These are phyloP conservation scores for Umbellularia californica DNA, from an alignment of 164 flowering plant genomes.

Conservation along the genomic window DNA sequence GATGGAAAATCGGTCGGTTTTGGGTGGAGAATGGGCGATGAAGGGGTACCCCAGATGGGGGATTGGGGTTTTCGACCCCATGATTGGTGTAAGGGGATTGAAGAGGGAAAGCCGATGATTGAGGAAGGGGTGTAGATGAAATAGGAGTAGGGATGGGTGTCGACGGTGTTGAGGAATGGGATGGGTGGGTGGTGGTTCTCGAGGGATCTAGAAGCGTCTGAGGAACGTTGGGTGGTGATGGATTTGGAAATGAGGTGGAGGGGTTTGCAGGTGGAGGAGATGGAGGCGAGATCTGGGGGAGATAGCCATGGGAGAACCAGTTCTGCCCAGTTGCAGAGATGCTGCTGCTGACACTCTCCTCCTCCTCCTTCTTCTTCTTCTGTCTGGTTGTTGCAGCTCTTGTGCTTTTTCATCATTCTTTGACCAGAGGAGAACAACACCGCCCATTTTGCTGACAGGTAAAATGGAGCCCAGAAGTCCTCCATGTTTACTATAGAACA, in stretches of 20 bases:
- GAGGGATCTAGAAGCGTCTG: constrained; percentile 64
- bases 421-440: too few species aligned
- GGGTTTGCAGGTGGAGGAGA: constrained; percentile 60
- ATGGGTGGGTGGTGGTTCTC: constrained; percentile 45
- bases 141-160: constrained; percentile 53
- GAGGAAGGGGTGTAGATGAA: constrained; percentile 67
- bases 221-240: constrained; percentile 42
- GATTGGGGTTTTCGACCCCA: constrained; percentile 46
- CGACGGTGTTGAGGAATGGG: constrained; percentile 61
- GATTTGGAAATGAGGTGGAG: constrained; percentile 37
- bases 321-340: constrained; percentile 34
- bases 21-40: neutral
- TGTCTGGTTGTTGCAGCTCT: neutral
- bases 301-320: constrained; percentile 60
- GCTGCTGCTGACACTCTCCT: neutral
- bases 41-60: constrained; percentile 2
- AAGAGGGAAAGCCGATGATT: constrained; percentile 20
- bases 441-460: too few species aligned
- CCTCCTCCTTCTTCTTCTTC: neutral
- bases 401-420: neutral
- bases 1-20: constrained; percentile 7
- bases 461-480: too few species aligned
- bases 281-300: constrained; percentile 47
- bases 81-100: constrained; percentile 25
- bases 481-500: too few species aligned